Base-by-base conservation (phyloP, 768 basidiomycete genomes). In the Lyophyllum atratum region DNA sequence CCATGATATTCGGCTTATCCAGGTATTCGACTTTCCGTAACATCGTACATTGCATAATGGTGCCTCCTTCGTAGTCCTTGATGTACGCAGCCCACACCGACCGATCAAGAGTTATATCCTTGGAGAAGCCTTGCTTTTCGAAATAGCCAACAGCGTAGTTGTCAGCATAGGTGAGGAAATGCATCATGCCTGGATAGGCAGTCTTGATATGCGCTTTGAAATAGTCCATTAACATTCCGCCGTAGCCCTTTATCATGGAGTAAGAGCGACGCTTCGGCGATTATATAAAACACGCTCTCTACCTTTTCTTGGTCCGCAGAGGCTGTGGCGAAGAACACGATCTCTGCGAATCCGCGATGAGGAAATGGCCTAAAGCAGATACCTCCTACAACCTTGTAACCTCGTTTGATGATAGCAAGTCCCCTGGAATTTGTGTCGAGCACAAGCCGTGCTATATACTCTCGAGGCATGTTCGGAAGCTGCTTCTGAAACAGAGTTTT, bases 111-210 rank as follows among this genome's bases (percentile, higher is more conserved):
- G 90, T 89, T 59, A 99, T 96, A 55, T 98, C 95, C 71, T 98
- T 98, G 6, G 93, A 92, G 72, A 99, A 99, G 0, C 97, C 97
- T 76, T 98, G 97, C 70, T 98, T 99, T 71, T 94, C 94, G 80
- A 99, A 98, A 74, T 98, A 99, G 3, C 97, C 96, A 37, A 98
- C 95, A 17, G 97, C 97, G 69, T 93, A 99, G 71, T 98, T 98
- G 74, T 99, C 97, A 46, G 97, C 97, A 67, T 98, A 99, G 3
- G 97, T 98, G 31, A 99, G 79, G 74, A 98, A 98, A 72, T 97
- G 86, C 83, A 89, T 86, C 85, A 98, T 92, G 40, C 82, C 82
- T 0, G 93, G 90, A 68, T 94, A 93, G 10, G 87, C 83, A 57
- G 81, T 78, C 59, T 87, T 86, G 61, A 98, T 89, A 72, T 98